Conservation (phyloP, 2,329 filamentous ascomycete genomes). For the Emmonsia crescens region DNA sequence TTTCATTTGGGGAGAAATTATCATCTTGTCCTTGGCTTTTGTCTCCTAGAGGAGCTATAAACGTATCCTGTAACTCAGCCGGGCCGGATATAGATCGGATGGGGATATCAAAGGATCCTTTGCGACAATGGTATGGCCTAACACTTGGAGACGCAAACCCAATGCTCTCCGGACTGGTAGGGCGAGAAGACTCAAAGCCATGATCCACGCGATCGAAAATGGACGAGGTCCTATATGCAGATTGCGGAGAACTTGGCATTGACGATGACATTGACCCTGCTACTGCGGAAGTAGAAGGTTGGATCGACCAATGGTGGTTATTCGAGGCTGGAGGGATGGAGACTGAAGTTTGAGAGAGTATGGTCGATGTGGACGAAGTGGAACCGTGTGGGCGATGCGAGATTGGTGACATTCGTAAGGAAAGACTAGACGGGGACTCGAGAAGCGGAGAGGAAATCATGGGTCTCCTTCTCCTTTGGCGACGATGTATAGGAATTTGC, state of each 20-base stretch:
- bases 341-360: conserved; percentile 53
- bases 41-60: not conserved
- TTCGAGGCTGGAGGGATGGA: conserved; percentile 43
- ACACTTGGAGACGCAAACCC: conserved; percentile 53
- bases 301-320: conserved; percentile 51
- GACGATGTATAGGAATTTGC: conserved; percentile 35
- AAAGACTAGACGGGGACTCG: conserved; percentile 22
- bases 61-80: not conserved
- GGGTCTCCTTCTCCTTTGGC: conserved; percentile 62
- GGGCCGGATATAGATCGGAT: conserved; percentile 25
- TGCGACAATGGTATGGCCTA: conserved; percentile 45
- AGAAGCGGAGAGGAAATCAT: conserved; percentile 41
- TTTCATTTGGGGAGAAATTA: not conserved
- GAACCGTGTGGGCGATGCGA: conserved; percentile 30
- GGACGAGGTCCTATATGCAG: conserved; percentile 58
- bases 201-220: conserved; percentile 66
- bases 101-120: conserved; percentile 48
- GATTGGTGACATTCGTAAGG: conserved; percentile 6
- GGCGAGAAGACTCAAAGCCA: conserved; percentile 56
- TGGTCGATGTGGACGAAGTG: conserved; percentile 42
- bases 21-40: not conserved
- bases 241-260: conserved; percentile 68
- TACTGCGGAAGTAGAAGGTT: conserved; percentile 52
- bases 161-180: conserved; percentile 72
- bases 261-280: conserved; percentile 56